These are phyloP conservation scores for Takakia lepidozioides DNA, from an alignment of 225 moss, liverwort and hornwort species.

Conservation along the genomic window DNA sequence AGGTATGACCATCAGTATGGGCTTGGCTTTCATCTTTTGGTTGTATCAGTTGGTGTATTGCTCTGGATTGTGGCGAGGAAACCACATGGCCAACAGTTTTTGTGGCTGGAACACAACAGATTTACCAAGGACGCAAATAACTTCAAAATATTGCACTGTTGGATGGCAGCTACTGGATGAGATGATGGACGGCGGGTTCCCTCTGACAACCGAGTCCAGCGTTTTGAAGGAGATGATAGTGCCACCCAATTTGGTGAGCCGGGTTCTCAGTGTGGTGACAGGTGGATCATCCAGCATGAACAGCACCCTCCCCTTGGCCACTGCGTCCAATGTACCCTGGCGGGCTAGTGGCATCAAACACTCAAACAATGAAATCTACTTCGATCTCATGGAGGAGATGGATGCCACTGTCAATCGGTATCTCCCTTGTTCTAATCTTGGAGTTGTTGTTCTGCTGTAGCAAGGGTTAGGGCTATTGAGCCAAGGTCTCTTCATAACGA, in stretches of 20 bases:
- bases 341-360: slow-evolving; percentile 85
- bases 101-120: no score
- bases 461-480: no score
- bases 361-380: slow-evolving; percentile 80
- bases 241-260: slow-evolving; percentile 85
- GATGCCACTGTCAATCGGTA: slow-evolving; percentile 97
- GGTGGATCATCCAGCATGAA: slow-evolving; percentile 79
- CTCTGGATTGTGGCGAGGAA: no score
- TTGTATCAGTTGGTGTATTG: no score
- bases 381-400: slow-evolving; percentile 96
- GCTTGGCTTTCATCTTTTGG: no score
- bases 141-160: background rate
- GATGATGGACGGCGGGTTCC: slow-evolving; percentile 99
- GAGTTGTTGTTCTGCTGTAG: no score
- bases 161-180: slow-evolving; percentile 87
- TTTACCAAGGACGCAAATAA: no score
- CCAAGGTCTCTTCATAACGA: no score
- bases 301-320: slow-evolving; percentile 68
- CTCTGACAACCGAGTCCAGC: slow-evolving; percentile 84
- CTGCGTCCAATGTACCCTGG: slow-evolving; percentile 83
- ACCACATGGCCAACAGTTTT: no score
- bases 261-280: slow-evolving; percentile 86
- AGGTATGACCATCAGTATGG: slow-evolving; percentile 43
- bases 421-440: background rate
- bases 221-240: slow-evolving; percentile 91